These are phyloP conservation scores for Suillus occidentalis DNA, from an alignment of 768 basidiomycete species.

Conservation along the genomic window DNA sequence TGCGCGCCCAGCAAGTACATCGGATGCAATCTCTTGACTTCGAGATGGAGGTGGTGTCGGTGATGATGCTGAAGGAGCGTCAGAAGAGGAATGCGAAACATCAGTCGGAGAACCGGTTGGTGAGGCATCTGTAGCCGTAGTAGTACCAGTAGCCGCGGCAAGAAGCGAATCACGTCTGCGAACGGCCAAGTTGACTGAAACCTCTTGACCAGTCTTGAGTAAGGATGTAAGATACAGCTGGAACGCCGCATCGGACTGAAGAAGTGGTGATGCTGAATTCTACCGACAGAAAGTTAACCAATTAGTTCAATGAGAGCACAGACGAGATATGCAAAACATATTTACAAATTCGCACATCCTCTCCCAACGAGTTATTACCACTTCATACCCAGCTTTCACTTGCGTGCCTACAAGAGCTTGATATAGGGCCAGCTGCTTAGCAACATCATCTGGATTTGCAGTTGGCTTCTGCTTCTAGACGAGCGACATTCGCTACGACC, in stretches of 20 bases:
- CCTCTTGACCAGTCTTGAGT: slow-evolving; percentile 53
- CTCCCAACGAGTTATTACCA: slow-evolving; percentile 80
- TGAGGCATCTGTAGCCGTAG: slow-evolving; percentile 15
- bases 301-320: slow-evolving; percentile 11
- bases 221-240: slow-evolving; percentile 73
- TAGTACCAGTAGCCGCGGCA: slow-evolving; percentile 29
- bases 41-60: slow-evolving; percentile 30
- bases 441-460: slow-evolving; percentile 65
- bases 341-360: slow-evolving; percentile 80
- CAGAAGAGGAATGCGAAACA: slow-evolving; percentile 12
- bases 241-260: slow-evolving; percentile 72
- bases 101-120: slow-evolving; percentile 5
- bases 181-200: slow-evolving; percentile 65
- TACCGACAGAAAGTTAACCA: slow-evolving; percentile 25
- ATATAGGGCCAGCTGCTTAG: slow-evolving; percentile 69
- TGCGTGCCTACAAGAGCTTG: slow-evolving; percentile 65
- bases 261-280: slow-evolving; percentile 68
- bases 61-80: slow-evolving; percentile 16
- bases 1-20: slow-evolving; percentile 34
- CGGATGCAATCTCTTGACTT: slow-evolving; percentile 45
- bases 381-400: slow-evolving; percentile 66
- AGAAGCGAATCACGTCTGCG: slow-evolving; percentile 67
- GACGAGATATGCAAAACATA: slow-evolving; percentile 16
- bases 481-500: slow-evolving; percentile 68
- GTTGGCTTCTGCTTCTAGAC: slow-evolving; percentile 77